phyloP scores from a whole-genome alignment of 768 basidiomycete genomes.

The Trametes gibbosa region DNA sequence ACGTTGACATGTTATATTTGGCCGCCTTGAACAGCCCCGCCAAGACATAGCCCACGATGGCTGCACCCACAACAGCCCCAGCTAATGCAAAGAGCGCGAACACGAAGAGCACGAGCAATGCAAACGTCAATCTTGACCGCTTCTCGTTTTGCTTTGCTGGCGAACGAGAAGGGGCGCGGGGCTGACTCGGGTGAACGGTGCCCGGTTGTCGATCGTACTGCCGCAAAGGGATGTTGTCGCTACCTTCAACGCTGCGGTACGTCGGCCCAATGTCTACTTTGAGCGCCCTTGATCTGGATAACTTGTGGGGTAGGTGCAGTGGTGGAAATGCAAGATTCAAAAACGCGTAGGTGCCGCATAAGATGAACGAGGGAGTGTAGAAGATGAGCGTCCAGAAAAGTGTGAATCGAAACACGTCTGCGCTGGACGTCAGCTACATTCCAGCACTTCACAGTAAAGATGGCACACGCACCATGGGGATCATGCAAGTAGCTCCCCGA shows the following conservation, averaged over 20 bases:
- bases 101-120: constrained; percentile 38
- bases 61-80: constrained; percentile 39
- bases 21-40: constrained; percentile 38
- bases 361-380: constrained; percentile 39
- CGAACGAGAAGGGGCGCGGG: constrained; percentile 7
- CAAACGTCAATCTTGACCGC: constrained; percentile 39
- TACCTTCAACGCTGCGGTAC: constrained; percentile 12
- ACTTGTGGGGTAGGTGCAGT: constrained; percentile 12
- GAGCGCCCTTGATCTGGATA: neutral
- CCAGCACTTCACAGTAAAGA: neutral
- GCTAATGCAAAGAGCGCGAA: constrained; percentile 35
- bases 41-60: constrained; percentile 38
- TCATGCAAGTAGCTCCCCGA: constrained; percentile 36
- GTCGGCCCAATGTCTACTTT: constrained; percentile 1
- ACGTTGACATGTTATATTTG: constrained; percentile 42
- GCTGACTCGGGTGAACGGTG: neutral
- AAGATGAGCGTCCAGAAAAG: constrained; percentile 49
- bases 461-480: constrained; percentile 29
- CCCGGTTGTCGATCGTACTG: constrained; percentile 4
- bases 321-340: constrained; percentile 41
- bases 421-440: neutral
- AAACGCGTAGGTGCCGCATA: constrained; percentile 42
- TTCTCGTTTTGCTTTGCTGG: constrained; percentile 29
- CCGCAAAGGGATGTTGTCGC: constrained; percentile 18
- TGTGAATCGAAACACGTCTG: constrained; percentile 45